A percentile compares a stretch with the other conserved stretches of the same genome.
Conservation (phyloP, 805 yeast species). For the Ogataea ganodermae region DNA sequence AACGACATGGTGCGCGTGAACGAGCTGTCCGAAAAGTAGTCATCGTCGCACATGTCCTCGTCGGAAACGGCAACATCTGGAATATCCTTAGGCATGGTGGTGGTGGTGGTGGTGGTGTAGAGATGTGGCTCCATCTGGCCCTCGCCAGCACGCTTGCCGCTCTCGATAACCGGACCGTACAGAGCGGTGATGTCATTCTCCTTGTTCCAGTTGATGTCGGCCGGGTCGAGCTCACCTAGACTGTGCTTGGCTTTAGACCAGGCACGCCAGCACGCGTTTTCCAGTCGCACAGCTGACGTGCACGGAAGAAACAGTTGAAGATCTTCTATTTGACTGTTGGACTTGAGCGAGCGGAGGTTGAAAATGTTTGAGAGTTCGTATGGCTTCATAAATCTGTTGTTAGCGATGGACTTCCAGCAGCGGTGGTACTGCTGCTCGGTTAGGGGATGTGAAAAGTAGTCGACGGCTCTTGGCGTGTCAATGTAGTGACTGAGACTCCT, state of each 20-base stretch:
- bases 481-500: slow-evolving; percentile 8
- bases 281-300: slow-evolving; percentile 50
- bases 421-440: slow-evolving; percentile 38
- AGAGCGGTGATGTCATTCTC: slow-evolving; percentile 55
- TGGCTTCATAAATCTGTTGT: slow-evolving; percentile 38
- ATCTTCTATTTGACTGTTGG: slow-evolving; percentile 34
- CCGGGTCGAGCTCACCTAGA: slow-evolving; percentile 47
- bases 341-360: slow-evolving; percentile 24
- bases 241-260: slow-evolving; percentile 83
- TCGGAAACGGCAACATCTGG: slow-evolving; percentile 7
- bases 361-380: slow-evolving; percentile 34
- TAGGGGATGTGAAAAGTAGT: slow-evolving; percentile 42
- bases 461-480: slow-evolving; percentile 37
- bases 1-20: slow-evolving; percentile 13
- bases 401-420: slow-evolving; percentile 45
- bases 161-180: slow-evolving; percentile 48
- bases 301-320: slow-evolving; percentile 37
- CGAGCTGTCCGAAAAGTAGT: slow-evolving; percentile 4
- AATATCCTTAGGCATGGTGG: not conserved
- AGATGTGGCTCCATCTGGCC: not conserved
- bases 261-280: slow-evolving; percentile 91
- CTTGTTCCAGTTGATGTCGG: slow-evolving; percentile 54
- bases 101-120: not conserved
- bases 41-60: slow-evolving; percentile 14
- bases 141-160: not conserved